Base-by-base conservation (phyloP, 1,139 yeast genomes). In the Protomyces gravidus region DNA sequence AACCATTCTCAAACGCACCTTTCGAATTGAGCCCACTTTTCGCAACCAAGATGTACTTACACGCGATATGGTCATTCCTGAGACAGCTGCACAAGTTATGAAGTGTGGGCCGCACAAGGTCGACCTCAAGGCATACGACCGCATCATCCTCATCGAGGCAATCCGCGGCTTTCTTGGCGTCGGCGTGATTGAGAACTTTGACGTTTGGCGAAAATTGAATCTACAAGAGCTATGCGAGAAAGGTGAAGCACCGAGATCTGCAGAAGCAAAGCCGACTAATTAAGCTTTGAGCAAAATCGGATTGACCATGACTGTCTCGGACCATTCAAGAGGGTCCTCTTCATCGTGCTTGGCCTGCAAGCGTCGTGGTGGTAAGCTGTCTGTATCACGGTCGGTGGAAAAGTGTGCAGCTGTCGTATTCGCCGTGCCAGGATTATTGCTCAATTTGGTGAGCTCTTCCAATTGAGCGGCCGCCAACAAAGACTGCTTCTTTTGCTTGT, bases 61-160 rank as follows among this genome's bases (percentile, higher is more conserved):
- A 23, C 80, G 89, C 64, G 85, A 79, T 63, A 86, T 80, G 15
- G 81, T 90, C 59, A 89, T 88, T 62, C 79, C 78, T 50, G 76
- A 81, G 9, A 79, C 89, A 11, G 97, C 96, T 0, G 82, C 80
- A 49, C 72, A 79, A 49, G 89, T 89, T 0, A 90, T 92, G 1
- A 76, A 78, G 57, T 84, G 83, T 6, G 80, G 83, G 65, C 84
- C 84, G n/a, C 96, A 89, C 69, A 74, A 75, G 33, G 96, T 92
- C 9, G 95, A 89, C 69, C 78, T 92, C 71, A 88, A 89, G 67
- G 75, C 83, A 19, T 89, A 83, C 68, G 95, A 89, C 62, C 84
- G 84, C 68, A 75, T 92, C 67, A 81, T 92, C 55, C 70, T 92
- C 62, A 86, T 92, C 1, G 96, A 89, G 70, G 87, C 96, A 68